Evolutionary conservation across 1,284 basidiomycete species (phyloP).

Genomic region (Ustilago curta): DNA sequence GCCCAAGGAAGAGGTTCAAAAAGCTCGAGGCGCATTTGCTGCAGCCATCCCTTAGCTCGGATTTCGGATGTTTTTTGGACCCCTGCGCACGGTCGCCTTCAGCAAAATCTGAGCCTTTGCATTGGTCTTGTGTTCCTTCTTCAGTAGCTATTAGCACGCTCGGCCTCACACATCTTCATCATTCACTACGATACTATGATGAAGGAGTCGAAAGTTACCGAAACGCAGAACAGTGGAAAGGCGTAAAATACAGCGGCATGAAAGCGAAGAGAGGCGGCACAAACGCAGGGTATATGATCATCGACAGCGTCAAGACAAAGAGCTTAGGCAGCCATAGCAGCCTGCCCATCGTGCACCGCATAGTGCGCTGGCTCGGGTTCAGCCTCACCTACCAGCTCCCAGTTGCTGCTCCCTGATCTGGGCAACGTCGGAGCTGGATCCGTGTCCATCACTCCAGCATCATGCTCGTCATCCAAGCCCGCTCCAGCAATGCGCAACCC

Average conservation of each 20-base stretch:
- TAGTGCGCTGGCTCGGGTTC: slow-evolving; percentile 20
- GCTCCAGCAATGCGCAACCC: slow-evolving; percentile 47
- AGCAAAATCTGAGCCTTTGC: neutral
- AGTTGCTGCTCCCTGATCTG: slow-evolving; percentile 46
- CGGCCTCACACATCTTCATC: neutral
- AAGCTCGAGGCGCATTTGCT: slow-evolving; percentile 7
- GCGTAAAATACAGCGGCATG: slow-evolving; percentile 27
- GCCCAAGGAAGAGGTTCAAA: neutral
- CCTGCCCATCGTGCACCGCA: slow-evolving; percentile 11
- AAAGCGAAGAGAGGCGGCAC: neutral
- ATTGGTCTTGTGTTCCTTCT: slow-evolving; percentile 3
- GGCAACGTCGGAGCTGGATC: slow-evolving; percentile 17
- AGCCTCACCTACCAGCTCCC: slow-evolving; percentile 43
- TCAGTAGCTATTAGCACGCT: neutral
- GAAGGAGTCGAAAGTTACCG: neutral
- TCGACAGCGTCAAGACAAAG: neutral
- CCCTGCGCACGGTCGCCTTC: slow-evolving; percentile 14
- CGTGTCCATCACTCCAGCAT: slow-evolving; percentile 4
- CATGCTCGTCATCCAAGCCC: slow-evolving; percentile 19
- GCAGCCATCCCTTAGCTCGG: slow-evolving; percentile 7
- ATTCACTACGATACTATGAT: neutral
- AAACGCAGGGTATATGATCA: slow-evolving; percentile 24
- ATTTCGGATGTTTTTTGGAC: slow-evolving; percentile 12
- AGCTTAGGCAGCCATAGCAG: slow-evolving; percentile 29
- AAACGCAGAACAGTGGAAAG: neutral